Evolutionary conservation across 2,329 filamentous ascomycete species (phyloP), one percentile per base, ranked within the genome.

Genomic region (Didymella glomerata): DNA sequence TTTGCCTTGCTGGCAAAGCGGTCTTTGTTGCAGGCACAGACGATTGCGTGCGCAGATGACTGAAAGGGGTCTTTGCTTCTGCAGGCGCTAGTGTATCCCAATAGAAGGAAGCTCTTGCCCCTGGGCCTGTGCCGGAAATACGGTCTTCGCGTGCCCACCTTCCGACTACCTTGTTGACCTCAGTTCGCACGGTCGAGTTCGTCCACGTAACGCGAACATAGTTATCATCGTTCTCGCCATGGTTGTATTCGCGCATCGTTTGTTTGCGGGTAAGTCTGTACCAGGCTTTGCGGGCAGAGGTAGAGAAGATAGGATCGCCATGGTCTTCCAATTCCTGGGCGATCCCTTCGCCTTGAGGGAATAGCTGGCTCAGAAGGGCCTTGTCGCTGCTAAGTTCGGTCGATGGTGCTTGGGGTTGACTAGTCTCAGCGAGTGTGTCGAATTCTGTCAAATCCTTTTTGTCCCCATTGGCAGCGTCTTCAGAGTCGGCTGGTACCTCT

Each of bases 101-200:
- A 42, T 75, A 76, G 46, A 79, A 79, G 2, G 69, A 74, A 1
- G 73, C 75, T 28, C 71, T 68, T 32, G 69, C 70, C 7, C 69
- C 69, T 16, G 70, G 70, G 36, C 75, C 75, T 30, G 71, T 72
- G 13, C 76, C 77, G 28, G 75, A 69, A 20, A 77, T 70, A 10
- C 75, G 72, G 59, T 78, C 77, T 54, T 79, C 76, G 1, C 69
- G 70, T 14, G 70, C 69, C 77, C 76, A 79, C 57, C 74, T 63
- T 2, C 52, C 62, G 16, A 78, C 72, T 22, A 71, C 70, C 32
- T 77, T 77, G 42, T 68, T 73, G 8, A 71, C 70, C n/a, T 78
- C 75, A 20, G 55, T 32, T 36, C 72, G 66, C 4, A 78, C 66
- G 0, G 68, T 48, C 4, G 77, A 79, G 20, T 65, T 71, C 18